Conservation (phyloP, 768 basidiomycete species). For the Symmetrospora coprosmae region DNA sequence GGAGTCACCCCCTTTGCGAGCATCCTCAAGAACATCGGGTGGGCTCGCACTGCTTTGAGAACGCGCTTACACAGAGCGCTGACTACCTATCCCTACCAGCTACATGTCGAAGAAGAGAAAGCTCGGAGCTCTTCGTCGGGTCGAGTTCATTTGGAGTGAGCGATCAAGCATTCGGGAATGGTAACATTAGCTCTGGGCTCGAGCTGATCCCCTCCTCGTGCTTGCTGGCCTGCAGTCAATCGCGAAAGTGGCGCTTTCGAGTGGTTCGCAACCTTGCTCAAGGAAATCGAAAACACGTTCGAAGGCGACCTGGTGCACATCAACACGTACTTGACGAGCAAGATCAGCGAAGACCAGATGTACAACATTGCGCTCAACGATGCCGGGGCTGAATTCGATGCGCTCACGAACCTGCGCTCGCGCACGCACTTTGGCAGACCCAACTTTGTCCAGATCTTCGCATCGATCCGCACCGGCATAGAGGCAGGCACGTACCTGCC, state of each 20-base stretch:
- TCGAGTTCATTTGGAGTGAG: constrained; percentile 74
- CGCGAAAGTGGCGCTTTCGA: constrained; percentile 90
- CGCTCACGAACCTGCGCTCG: constrained; percentile 70
- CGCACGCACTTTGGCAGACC: constrained; percentile 81
- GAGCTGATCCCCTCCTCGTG: no score
- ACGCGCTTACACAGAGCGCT: not conserved
- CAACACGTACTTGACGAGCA: constrained; percentile 77
- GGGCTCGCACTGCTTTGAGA: not conserved
- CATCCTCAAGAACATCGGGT: constrained; percentile 87
- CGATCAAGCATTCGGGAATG: no score
- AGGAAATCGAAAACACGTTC: constrained; percentile 15
- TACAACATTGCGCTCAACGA: constrained; percentile 59
- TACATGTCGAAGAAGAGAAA: constrained; percentile 68
- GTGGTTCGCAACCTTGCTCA: constrained; percentile 79
- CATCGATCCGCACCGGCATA: constrained; percentile 58
- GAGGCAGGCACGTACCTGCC: constrained; percentile 66
- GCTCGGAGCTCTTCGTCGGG: constrained; percentile 65
- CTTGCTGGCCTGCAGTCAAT: no score
- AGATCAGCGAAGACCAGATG: constrained; percentile 69
- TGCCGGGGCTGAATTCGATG: constrained; percentile 56
- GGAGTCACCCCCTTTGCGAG: constrained; percentile 92
- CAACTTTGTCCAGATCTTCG: constrained; percentile 71
- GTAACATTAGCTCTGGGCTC: no score
- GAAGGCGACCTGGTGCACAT: constrained; percentile 86
- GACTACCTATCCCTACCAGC: constrained; percentile 14